A percentile compares a stretch with the other conserved stretches of the same genome.
These are phyloP conservation scores for Cryptosporidium sp. DNA, from an alignment of 169 alveolate species.

Conservation along the genomic window DNA sequence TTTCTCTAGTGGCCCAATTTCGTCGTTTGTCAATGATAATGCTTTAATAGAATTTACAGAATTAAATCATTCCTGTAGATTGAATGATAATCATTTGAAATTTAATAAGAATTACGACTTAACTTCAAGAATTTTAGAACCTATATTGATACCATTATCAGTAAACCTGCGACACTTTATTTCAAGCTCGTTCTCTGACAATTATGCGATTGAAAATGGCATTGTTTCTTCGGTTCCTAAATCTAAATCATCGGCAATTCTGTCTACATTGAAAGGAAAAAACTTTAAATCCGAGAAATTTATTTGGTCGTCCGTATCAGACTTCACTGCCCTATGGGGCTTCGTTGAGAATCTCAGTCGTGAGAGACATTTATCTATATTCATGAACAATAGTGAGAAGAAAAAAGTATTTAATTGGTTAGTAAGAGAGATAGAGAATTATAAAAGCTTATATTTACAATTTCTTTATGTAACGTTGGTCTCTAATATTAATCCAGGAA, in stretches of 20 bases:
- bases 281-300: conserved; percentile 24
- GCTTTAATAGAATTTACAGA: background rate
- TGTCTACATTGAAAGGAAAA: conserved; percentile 28
- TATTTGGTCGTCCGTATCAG: conserved; percentile 43
- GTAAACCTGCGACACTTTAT: conserved; percentile 34
- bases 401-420: conserved; percentile 31
- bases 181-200: conserved; percentile 1
- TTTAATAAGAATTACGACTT: background rate
- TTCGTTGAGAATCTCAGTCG: conserved; percentile 40
- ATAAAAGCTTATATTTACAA: conserved; percentile 42
- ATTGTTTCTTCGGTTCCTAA: background rate
- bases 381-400: conserved; percentile 16
- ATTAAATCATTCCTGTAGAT: background rate
- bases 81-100: background rate
- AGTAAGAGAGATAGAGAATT: conserved; percentile 20
- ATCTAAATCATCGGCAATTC: conserved; percentile 33
- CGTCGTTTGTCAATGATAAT: conserved; percentile 1
- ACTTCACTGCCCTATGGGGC: background rate
- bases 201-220: background rate
- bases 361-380: conserved; percentile 55
- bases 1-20: background rate
- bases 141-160: conserved; percentile 50
- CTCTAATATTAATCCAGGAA: conserved; percentile 9
- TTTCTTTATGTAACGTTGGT: conserved; percentile 6
- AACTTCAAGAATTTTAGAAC: background rate